Evolutionary conservation across 2,329 filamentous ascomycete genomes (phyloP), one percentile per base, ranked within the genome.

Genomic region (Alternaria postmessia): DNA sequence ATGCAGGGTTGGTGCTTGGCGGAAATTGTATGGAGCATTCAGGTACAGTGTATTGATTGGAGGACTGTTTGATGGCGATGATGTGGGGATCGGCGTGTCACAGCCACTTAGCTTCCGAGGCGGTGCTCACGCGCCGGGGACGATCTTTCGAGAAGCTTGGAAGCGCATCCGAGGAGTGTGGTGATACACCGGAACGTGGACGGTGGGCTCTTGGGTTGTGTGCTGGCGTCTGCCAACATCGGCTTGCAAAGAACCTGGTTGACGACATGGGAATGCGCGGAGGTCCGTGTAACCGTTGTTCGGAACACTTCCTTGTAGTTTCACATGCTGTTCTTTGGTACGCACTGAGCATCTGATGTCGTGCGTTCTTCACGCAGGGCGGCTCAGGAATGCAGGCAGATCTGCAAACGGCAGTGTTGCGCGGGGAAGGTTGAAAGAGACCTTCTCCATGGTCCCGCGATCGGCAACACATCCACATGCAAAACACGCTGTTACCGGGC

Each of bases 41-140:
- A 78, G 75, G 75, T 75, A 78, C 75, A 53, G 26, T 14, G 12
- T 14, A 24, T 36, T 74, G 68, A 75, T 76, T 76, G 68, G 74
- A n/a, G 41, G 49, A n/a, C 12, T 7, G 41, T 62, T 63, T 63
- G 60, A 60, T 51, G 43, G 47, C 57, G 62, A 75, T 74, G 72
- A 75, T 75, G 72, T 62, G 44, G 64, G 59, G 69, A 73, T 75
- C 70, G 65, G 65, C 69, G 55, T 49, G 39, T 30, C 24, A 34
- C 54, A 61, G 67, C 67, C 71, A 74, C 66, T 64, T 51, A 61
- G 49, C 48, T 60, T 36, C 57, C 57, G 54, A 38, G 38, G 42
- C 36, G 48, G 36, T 57, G 54, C 58, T 57, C 42, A 56, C 49
- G 49, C 34, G 54, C 34, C 39, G 39, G 39, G 32, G 46, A 47